A percentile compares a stretch with the other conserved stretches of the same genome.
Conservation (phyloP, 768 basidiomycete genomes). For the Hericium rajendrae region DNA sequence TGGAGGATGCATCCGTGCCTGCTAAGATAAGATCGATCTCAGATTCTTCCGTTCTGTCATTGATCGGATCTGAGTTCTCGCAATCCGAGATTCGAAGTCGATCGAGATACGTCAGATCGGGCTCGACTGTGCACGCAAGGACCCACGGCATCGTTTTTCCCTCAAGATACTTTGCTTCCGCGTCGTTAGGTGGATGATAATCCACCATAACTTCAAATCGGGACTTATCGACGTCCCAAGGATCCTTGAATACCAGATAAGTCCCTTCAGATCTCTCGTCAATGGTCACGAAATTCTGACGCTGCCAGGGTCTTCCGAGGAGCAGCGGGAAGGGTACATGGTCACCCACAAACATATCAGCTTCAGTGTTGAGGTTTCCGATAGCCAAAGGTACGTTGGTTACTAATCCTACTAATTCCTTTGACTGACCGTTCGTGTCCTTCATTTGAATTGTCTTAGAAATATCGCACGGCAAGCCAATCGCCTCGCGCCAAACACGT, state of each 20-base stretch:
- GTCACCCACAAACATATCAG: conserved; percentile 17
- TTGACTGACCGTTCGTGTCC: conserved; percentile 24
- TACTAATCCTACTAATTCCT: conserved; percentile 15
- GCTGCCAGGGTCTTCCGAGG: conserved; percentile 18
- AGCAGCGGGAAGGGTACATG: conserved; percentile 14
- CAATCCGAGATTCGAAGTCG: too few relatives aligned
- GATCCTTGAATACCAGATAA: conserved; percentile 4
- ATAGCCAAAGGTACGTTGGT: conserved; percentile 15
- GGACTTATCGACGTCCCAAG: background rate
- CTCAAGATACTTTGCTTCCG: background rate
- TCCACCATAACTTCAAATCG: background rate
- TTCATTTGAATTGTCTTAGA: conserved; percentile 1
- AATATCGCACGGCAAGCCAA: background rate
- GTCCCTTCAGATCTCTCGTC: conserved; percentile 15
- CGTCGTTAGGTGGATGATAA: background rate
- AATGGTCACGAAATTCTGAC: conserved; percentile 15
- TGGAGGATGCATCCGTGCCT: too few relatives aligned
- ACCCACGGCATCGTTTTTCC: background rate
- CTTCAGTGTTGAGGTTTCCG: conserved; percentile 14
- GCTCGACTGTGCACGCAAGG: too few relatives aligned
- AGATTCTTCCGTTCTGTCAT: too few relatives aligned
- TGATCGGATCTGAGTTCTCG: too few relatives aligned
- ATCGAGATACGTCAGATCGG: too few relatives aligned
- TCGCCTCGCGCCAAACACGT: background rate
- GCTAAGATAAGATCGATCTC: too few relatives aligned